Base-by-base conservation (phyloP, 2,329 filamentous ascomycete genomes). In the Pseudopyricularia cyperi region DNA sequence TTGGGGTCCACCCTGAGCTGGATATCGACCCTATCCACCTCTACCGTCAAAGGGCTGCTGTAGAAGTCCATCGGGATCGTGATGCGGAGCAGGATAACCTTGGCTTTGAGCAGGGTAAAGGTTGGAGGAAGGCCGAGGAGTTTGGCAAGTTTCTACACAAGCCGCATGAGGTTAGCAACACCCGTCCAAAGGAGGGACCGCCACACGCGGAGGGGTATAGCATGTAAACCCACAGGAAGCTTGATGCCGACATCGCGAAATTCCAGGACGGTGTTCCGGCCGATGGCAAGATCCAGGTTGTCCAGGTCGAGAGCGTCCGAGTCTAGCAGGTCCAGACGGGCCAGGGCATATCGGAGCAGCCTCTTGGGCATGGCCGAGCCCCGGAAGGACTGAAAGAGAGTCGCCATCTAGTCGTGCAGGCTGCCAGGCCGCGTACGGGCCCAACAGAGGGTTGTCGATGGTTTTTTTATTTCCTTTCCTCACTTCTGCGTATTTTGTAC, bases 21-120 rank as follows among this genome's bases (percentile, higher is more conserved):
- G 32, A 94, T 76, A 57, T 90, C 79, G 55, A 96, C 80, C 19
- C 89, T 89, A 59, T 91, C 82, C 22, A 91, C 76, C 62, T 95
- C 87, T 60, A 91, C 80, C 30, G 79, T 73, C 63, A 97, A 94
- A 28, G 88, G 83, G 58, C 85, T 90, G 51, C 82, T 85, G 65
- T 90, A 89, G 57, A 96, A 83, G 66, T 96, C 88, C 63, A 93
- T 83, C 12, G 91, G 89, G 50, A 97, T 77, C 7, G 85, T 94
- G 52, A 96, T 72, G 60, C 86, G 85, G 24, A 97, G 77, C 7
- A 85, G 73, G 3, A 85, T 71, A 51, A 95, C 80, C 57, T 82
- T 83, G 53, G 91, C 90, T 63, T 81, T 83, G 51, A 80, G 77
- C 12, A 96, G 72, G 55, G 79, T 75, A 62, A 93, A 79, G 6